Base-by-base conservation (phyloP, 1,284 basidiomycete genomes). In the Microbotryomycetes sp. region DNA sequence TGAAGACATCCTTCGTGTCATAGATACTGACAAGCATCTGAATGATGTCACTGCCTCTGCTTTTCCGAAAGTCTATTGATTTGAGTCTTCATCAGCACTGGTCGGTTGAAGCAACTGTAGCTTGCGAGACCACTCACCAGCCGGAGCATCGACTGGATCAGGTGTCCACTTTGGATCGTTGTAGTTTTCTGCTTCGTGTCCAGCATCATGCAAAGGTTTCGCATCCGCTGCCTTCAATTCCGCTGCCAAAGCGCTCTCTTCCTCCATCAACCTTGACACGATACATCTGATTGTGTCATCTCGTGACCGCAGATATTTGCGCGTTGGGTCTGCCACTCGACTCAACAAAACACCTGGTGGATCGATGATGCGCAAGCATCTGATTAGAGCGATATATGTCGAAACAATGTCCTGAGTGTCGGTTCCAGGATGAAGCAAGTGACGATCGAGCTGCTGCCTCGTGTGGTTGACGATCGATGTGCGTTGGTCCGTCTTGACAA, bases 11-110 rank as follows among this genome's bases (percentile, higher is more conserved):
- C 70, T 90, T 88, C 2, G 91, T 92, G 72, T 94, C 90, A 72
- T 94, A 97, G 67, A 97, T 97, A 74, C 89, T 92, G 67, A 97
- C 90, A 1, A 97, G 84, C 1, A 92, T 93, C 73, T 89, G 92
- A 71, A 97, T 86, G 63, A 96, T 84, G 73, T 97, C 92, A 68
- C 87, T 87, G 0, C 87, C 84, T 73, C 88, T 91, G 72, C 87
- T 90, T 0, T 87, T 84, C 31, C 90, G 82, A 77, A 93, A 96
- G 68, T 92, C 92, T 92, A 71, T 25, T 47, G 30, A 53, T 47
- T 28, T 46, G 42, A 26, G 12, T 28, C 28, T 49, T 49, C 23
- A 12, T 49, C 47, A 3, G 29, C 3, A 2, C 31, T 12, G 30
- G 7, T 9, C 4, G 6, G 30, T 7, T 26, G 31, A 47, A 28